A percentile compares a stretch with the other conserved stretches of the same genome.
These are phyloP conservation scores for Ambrosiella beaveri DNA, from an alignment of 2,329 filamentous ascomycete species.

Conservation along the genomic window DNA sequence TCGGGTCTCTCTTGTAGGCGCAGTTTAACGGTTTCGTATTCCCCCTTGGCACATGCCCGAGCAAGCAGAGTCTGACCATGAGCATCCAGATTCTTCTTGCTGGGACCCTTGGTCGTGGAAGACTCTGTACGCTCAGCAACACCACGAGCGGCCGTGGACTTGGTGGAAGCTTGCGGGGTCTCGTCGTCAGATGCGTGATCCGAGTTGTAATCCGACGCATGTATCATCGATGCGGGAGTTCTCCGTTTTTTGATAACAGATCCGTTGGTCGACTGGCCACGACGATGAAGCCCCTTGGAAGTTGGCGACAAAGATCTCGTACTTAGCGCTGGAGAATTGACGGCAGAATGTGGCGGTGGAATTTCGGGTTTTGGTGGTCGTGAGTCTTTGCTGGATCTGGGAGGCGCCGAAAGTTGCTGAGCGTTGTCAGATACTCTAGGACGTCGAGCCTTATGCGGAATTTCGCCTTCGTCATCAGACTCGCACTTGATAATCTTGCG, in stretches of 20 bases:
- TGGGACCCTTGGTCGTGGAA: slow-evolving; percentile 48
- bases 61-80: slow-evolving; percentile 83
- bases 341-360: background rate
- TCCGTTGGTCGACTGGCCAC: slow-evolving; percentile 46
- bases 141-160: slow-evolving; percentile 33
- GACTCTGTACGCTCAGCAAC: slow-evolving; percentile 45
- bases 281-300: slow-evolving; percentile 33
- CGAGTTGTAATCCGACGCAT: slow-evolving; percentile 47
- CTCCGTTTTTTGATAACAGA: slow-evolving; percentile 49
- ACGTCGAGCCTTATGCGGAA: slow-evolving; percentile 32
- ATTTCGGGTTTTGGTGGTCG: slow-evolving; percentile 6
- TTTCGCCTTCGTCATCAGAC: slow-evolving; percentile 40
- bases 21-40: slow-evolving; percentile 60
- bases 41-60: slow-evolving; percentile 74
- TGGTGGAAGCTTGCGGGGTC: slow-evolving; percentile 42
- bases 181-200: slow-evolving; percentile 48
- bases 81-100: slow-evolving; percentile 79
- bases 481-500: slow-evolving; percentile 36
- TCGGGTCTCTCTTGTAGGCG: slow-evolving; percentile 64
- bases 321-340: slow-evolving; percentile 1
- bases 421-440: slow-evolving; percentile 21
- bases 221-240: slow-evolving; percentile 40
- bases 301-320: slow-evolving; percentile 43
- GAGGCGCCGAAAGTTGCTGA: slow-evolving; percentile 12
- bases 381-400: slow-evolving; percentile 4